Evolutionary conservation across 1,284 basidiomycete genomes (phyloP).

Genomic region (Kalmanozyma brasiliensis): DNA sequence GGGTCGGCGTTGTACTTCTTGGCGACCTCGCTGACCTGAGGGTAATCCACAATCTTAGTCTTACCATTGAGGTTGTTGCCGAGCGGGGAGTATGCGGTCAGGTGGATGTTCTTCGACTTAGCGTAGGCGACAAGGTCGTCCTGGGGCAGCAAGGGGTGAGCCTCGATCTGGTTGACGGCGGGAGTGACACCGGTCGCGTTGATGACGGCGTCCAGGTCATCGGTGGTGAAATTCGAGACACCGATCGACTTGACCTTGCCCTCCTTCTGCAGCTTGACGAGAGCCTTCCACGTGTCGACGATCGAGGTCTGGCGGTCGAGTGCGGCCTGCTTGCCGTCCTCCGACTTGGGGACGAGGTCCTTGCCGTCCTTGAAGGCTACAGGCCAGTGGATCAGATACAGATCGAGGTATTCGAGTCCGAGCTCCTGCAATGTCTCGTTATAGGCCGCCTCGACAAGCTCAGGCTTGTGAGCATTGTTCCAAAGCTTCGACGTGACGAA

Average conservation of each 20-base stretch:
- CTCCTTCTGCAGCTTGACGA: constrained; percentile 73
- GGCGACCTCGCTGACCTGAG: constrained; percentile 66
- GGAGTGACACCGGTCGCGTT: constrained; percentile 81
- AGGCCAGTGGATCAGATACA: constrained; percentile 86
- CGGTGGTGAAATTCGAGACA: constrained; percentile 83
- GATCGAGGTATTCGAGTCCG: constrained; percentile 68
- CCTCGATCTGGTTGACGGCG: constrained; percentile 84
- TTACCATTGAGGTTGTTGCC: constrained; percentile 66
- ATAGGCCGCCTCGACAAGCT: constrained; percentile 66
- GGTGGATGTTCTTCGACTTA: constrained; percentile 61
- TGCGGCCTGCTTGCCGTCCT: constrained; percentile 70
- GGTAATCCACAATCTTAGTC: constrained; percentile 63
- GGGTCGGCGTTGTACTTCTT: constrained; percentile 65
- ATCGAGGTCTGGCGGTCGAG: constrained; percentile 76
- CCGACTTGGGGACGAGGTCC: constrained; percentile 72
- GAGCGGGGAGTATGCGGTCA: constrained; percentile 69
- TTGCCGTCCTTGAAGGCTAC: constrained; percentile 69
- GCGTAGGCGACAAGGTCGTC: constrained; percentile 61
- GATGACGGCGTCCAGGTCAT: constrained; percentile 77
- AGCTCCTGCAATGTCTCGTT: constrained; percentile 69
- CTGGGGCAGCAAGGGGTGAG: constrained; percentile 74
- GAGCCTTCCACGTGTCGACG: constrained; percentile 82
- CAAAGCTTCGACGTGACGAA: constrained; percentile 72
- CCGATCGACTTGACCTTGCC: constrained; percentile 69
- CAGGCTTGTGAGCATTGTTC: constrained; percentile 74